Evolutionary conservation across 1,139 yeast genomes (phyloP).

Genomic region (Petasospora fabianii): DNA sequence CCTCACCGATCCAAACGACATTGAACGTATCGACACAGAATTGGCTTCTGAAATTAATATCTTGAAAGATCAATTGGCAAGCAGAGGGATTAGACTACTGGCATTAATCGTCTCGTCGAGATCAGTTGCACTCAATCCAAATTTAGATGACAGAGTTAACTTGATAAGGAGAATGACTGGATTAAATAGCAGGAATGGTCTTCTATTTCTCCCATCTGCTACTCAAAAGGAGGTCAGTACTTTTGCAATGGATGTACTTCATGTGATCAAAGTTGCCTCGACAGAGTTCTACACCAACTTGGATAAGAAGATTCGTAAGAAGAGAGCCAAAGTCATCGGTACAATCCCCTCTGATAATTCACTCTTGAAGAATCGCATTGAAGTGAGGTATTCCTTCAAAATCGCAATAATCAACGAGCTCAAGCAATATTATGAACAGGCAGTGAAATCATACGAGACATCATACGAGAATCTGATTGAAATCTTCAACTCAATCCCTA

Average conservation of each 20-base stretch:
- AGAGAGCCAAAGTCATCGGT: constrained; percentile 25
- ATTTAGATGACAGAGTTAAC: constrained; percentile 36
- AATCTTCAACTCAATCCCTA: constrained; percentile 30
- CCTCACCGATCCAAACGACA: constrained; percentile 22
- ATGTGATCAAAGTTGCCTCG: constrained; percentile 36
- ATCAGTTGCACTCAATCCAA: constrained; percentile 31
- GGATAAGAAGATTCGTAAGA: constrained; percentile 36
- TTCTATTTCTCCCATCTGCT: constrained; percentile 39
- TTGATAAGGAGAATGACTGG: constrained; percentile 39
- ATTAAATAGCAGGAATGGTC: constrained; percentile 40
- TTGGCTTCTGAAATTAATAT: constrained; percentile 35
- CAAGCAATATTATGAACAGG: constrained; percentile 41
- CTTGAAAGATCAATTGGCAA: constrained; percentile 32
- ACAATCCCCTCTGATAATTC: constrained; percentile 21
- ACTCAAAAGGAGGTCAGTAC: constrained; percentile 37
- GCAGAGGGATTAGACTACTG: constrained; percentile 32
- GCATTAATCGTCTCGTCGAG: constrained; percentile 31
- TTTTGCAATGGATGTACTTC: constrained; percentile 37
- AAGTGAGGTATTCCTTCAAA: constrained; percentile 48
- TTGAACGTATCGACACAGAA: constrained; percentile 29
- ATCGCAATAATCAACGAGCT: constrained; percentile 45
- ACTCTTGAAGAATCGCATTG: constrained; percentile 35
- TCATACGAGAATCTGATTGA: constrained; percentile 46
- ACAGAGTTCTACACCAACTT: constrained; percentile 39
- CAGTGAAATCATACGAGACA: constrained; percentile 44